Evolutionary conservation across 1,284 basidiomycete genomes (phyloP), one percentile per base, ranked within the genome.

Genomic region (Exobasidium cylindrosporum): DNA sequence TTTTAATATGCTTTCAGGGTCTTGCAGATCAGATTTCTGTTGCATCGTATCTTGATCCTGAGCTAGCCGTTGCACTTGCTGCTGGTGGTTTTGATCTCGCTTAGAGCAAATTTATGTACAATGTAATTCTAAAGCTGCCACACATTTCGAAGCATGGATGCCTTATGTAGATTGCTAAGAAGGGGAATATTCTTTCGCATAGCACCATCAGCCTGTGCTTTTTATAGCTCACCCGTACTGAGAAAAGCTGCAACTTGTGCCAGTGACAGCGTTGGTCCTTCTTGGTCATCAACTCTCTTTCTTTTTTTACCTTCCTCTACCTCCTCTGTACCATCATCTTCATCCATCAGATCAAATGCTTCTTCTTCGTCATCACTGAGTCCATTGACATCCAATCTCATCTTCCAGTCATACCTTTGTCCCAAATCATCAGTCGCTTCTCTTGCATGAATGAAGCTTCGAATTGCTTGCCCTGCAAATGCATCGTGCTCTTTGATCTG

Each of bases 61-160:
- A 79, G 28, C 70, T 79, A 70, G 73, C 72, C 14, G 68, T 76
- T 6, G 77, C 76, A 0, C 61, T 79, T 6, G 76, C 76, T 5
- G 61, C 61, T 7, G 30, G 54, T 23, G 61, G 61, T 13, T 62
- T 50, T 45, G 61, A 62, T 17, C 32, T 62, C 17, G 35, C 35
- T 7, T 40, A 17, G 17, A n/a, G n/a, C n/a, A n/a, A n/a, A n/a
- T n/a, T n/a, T n/a, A n/a, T n/a, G n/a, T n/a, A n/a, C n/a, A n/a
- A n/a, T n/a, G n/a, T n/a, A n/a, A n/a, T n/a, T n/a, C n/a, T n/a
- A n/a, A n/a, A n/a, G n/a, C n/a, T n/a, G n/a, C n/a, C n/a, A n/a
- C n/a, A n/a, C n/a, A n/a, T n/a, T n/a, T n/a, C n/a, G n/a, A n/a
- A n/a, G n/a, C n/a, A n/a, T n/a, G n/a, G n/a, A n/a, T n/a, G n/a